Base-by-base conservation (phyloP, 2,329 filamentous ascomycete species). In the Pseudogymnoascus sp. region DNA sequence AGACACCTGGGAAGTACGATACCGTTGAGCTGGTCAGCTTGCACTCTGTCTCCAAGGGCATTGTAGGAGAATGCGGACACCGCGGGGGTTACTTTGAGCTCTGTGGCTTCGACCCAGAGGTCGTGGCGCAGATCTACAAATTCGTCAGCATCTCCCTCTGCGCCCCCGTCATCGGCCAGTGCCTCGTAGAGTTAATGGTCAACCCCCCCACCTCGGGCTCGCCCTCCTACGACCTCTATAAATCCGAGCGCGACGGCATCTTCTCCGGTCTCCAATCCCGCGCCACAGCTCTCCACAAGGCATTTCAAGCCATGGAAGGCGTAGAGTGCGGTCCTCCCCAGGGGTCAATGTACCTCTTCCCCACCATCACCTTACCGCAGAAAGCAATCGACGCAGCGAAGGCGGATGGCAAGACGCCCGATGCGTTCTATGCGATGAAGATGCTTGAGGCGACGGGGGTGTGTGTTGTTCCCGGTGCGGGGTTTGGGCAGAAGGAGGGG, bases 321-420 rank as follows among this genome's bases (percentile, higher is more conserved):
- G 93, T 99, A 65, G 85, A 93, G 75, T 96, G 93, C 78, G 89
- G 90, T 72, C 83, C 86, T 70, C 95, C 95, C 64, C 68, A 96
- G 83, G 95, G 95, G 66, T 89, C 90, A 75, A 99, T 99, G 95
- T 99, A 99, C 80, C 89, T 99, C 72, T 99, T 98, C 85, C 95
- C 95, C 23, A 95, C 91, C 71, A 96, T 99, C 78, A 86, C 81
- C 36, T 81, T 99, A 23, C 85, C 95, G 1, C 71, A 78, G 23
- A 91, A 90, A 78, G 95, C 92, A 43, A 78, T 88, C 67, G 87
- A 88, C 68, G 90, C 90, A 14, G 95, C 95, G 37, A 77, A 81
- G 72, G 79, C 87, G 67, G 90, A 92, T 75, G 86, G 86, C 71
- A 89, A 90, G 73, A 80, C 82, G 11, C 79, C 93, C 1, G 95